Conservation (phyloP, 176 grass and related monocot species). For the Eleusine indica region DNA sequence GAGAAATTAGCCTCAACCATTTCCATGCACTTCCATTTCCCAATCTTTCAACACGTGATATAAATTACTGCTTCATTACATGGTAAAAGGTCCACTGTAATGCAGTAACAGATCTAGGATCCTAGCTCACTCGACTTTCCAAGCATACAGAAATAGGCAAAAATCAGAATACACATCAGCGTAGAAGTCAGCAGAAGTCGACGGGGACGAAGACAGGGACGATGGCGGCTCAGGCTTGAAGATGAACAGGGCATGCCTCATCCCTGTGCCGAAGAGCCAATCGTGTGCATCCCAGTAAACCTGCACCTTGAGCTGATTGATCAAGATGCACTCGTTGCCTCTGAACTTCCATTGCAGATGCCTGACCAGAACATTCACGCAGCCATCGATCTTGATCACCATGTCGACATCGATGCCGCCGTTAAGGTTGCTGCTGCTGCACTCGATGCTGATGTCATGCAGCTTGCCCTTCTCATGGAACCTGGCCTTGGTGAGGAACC, state of each 20-base stretch:
- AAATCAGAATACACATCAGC: constrained; percentile 53
- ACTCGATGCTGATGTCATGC: constrained; percentile 88
- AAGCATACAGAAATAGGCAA: constrained; percentile 87
- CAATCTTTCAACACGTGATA: constrained; percentile 33
- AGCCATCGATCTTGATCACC: constrained; percentile 81
- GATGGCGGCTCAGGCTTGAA: constrained; percentile 65
- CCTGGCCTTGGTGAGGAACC: constrained; percentile 64
- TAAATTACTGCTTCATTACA: constrained; percentile 41
- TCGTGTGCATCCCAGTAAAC: constrained; percentile 94
- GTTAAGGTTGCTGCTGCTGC: constrained; percentile 54
- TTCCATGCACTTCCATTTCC: constrained; percentile 7
- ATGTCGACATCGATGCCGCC: constrained; percentile 64
- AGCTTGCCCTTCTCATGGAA: constrained; percentile 70
- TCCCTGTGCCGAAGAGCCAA: constrained; percentile 79
- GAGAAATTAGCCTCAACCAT: constrained; percentile 27
- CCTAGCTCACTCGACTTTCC: constrained; percentile 75
- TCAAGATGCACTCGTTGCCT: constrained; percentile 77
- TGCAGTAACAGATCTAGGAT: constrained; percentile 24
- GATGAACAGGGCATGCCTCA: constrained; percentile 89
- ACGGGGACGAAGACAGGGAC: background rate
- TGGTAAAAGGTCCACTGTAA: constrained; percentile 35
- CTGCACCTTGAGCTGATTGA: constrained; percentile 69
- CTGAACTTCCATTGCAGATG: constrained; percentile 98
- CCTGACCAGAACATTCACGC: constrained; percentile 56
- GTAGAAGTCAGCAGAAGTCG: background rate